These are phyloP conservation scores for Trichoderma afroharzianum DNA, from an alignment of 2,329 filamentous ascomycete genomes.

Conservation along the genomic window DNA sequence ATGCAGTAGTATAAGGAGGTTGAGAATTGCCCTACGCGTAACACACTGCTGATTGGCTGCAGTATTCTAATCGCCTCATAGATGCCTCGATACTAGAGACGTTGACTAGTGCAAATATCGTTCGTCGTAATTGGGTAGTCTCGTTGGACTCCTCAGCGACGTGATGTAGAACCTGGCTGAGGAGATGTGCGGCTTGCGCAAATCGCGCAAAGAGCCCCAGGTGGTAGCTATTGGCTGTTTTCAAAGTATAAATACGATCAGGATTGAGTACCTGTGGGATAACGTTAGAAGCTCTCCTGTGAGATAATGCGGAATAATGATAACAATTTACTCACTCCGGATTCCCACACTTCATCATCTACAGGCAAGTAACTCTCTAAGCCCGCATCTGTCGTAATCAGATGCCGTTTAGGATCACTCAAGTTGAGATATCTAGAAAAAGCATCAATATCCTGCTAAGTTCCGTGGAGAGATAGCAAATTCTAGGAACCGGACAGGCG, in stretches of 20 bases:
- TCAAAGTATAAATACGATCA: not conserved
- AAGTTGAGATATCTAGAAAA: slow-evolving; percentile 13
- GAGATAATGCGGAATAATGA: no score
- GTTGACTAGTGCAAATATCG: slow-evolving; percentile 14
- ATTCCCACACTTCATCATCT: slow-evolving; percentile 16
- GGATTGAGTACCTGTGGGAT: not conserved
- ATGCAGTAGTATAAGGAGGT: no score
- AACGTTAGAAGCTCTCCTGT: not conserved
- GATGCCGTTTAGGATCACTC: slow-evolving; percentile 6
- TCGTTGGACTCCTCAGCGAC: not conserved
- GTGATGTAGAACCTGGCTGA: slow-evolving; percentile 13
- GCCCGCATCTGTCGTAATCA: slow-evolving; percentile 16
- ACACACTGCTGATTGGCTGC: slow-evolving; percentile 12
- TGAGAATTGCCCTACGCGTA: not conserved
- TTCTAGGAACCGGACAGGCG: not conserved
- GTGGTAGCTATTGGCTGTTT: slow-evolving; percentile 9
- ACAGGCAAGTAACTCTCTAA: slow-evolving; percentile 15
- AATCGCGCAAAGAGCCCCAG: slow-evolving; percentile 18
- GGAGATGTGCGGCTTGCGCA: slow-evolving; percentile 14
- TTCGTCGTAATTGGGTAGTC: slow-evolving; percentile 15
- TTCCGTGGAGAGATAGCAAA: not conserved
- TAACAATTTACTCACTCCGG: not conserved
- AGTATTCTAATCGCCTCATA: slow-evolving; percentile 13
- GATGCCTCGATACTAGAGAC: slow-evolving; percentile 6
- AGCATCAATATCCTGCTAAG: not conserved